Evolutionary conservation across 257 asterid genomes (phyloP).

Genomic region (Capsicum pubescens): DNA sequence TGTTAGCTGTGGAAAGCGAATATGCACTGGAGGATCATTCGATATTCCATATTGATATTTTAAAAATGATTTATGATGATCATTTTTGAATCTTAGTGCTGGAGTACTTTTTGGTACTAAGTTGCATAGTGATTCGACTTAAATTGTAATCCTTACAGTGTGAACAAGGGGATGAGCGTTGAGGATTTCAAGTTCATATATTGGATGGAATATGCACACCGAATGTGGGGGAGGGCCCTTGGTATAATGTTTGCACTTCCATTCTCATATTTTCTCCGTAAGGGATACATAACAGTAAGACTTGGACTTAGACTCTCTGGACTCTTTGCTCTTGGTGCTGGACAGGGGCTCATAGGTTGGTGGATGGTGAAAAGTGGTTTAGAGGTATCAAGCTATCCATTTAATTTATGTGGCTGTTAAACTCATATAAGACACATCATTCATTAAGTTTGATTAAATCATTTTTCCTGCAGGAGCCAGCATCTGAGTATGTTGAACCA

Average conservation of each 20-base stretch:
- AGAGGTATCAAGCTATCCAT: constrained; percentile 61
- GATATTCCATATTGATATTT: background rate
- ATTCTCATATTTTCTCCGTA: constrained; percentile 90
- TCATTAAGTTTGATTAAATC: constrained; percentile 25
- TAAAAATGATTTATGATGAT: background rate
- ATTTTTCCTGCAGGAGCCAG: constrained; percentile 67
- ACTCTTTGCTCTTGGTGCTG: constrained; percentile 96
- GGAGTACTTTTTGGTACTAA: background rate
- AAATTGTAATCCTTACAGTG: constrained; percentile 47
- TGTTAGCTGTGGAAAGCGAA: background rate
- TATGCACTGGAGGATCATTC: background rate
- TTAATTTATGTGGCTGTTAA: constrained; percentile 11
- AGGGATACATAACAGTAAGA: constrained; percentile 76
- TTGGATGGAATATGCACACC: constrained; percentile 99
- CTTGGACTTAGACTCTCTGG: constrained; percentile 84
- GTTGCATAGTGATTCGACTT: background rate
- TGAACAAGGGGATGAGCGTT: constrained; percentile 85
- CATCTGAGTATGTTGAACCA: constrained; percentile 78
- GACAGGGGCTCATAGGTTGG: constrained; percentile 98
- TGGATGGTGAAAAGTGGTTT: constrained; percentile 99
- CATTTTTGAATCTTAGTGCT: constrained; percentile 2
- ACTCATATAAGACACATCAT: background rate
- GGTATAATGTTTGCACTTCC: constrained; percentile 97
- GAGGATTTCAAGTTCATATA: constrained; percentile 94
- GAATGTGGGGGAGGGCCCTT: constrained; percentile 99